Base-by-base conservation (phyloP, 2,329 filamentous ascomycete species). In the Fusarium sp. region DNA sequence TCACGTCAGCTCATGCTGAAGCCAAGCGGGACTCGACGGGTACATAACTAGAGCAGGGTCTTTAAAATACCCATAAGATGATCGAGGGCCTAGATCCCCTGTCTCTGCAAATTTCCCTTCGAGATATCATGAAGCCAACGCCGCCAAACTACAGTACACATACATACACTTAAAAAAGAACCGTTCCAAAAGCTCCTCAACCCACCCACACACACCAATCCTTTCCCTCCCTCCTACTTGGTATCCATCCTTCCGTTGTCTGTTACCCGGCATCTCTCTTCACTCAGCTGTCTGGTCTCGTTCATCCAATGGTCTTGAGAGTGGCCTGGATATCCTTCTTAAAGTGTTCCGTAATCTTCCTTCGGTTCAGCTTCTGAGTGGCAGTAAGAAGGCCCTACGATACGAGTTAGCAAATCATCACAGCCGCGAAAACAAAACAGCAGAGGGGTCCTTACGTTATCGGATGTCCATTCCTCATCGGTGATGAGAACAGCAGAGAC, bases 401-500 rank as follows among this genome's bases (percentile, higher is more conserved):
- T 12, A 42, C 38, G 12, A 7, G 64, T 83, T 75, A 80, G 72
- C 61, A 66, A 62, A 14, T 14, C 20, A 46, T 62, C 38, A 22
- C 9, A 9, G n/a, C 53, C 31, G 12, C 16, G 3, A 6, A 27
- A 24, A 56, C 9, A 20, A 11, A 36, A 31, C 24, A 35, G 31
- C 16, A 16, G 6, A 36, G 17, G n/a, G 22, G 49, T 66, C 89
- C 93, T 91, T 86, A 96, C 94, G 80, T 92, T 96, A 67, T 91
- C 88, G 62, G 94, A 93, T 64, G 92, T 96, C 94, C 94, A 97
- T 82, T 97, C 94, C 80, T 96, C 94, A 73, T 96, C 93, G 0
- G 92, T 91, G 65, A 97, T 82, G 29, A 96, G 93, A 22, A 96
- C 91, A 59, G 92, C 93, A 33, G 91, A 88, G 44, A 97, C 87